Conservation (phyloP, 2,329 filamentous ascomycete species). For the Diplodia mutila region DNA sequence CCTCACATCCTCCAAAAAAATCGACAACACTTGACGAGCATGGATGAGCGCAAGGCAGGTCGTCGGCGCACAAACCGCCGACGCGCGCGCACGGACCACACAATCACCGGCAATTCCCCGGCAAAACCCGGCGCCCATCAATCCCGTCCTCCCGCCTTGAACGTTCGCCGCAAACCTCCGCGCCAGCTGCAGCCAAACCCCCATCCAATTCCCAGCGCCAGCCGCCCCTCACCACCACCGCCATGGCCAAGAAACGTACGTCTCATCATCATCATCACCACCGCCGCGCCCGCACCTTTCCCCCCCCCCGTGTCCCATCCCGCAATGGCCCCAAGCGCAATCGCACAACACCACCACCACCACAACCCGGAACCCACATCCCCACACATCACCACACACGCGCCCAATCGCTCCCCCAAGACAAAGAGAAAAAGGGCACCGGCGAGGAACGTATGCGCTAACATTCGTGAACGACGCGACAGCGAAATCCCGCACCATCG, state of each 20-base stretch:
- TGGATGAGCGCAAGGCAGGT: not conserved
- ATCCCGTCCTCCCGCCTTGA: not conserved
- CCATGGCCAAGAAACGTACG: constrained; percentile 7
- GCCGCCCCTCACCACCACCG: not conserved
- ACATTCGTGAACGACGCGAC: no score
- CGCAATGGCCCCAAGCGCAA: not conserved
- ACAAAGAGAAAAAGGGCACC: no score
- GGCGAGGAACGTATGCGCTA: no score
- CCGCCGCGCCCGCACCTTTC: no score
- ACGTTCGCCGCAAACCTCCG: not conserved
- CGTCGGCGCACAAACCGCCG: not conserved
- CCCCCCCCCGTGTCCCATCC: no score
- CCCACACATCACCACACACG: no score
- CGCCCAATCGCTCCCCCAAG: no score
- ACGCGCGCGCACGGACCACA: not conserved
- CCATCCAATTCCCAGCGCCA: no score
- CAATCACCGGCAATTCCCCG: not conserved
- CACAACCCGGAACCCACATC: no score
- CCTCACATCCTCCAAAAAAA: not conserved
- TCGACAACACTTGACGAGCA: not conserved
- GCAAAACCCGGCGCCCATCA: not conserved
- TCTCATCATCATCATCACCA: not conserved
- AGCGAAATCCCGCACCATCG: constrained; percentile 82
- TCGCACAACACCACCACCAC: not conserved
- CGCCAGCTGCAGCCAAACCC: not conserved